Base-by-base conservation (phyloP, 2,329 filamentous ascomycete species). In the Furcasterigmium sp. region DNA sequence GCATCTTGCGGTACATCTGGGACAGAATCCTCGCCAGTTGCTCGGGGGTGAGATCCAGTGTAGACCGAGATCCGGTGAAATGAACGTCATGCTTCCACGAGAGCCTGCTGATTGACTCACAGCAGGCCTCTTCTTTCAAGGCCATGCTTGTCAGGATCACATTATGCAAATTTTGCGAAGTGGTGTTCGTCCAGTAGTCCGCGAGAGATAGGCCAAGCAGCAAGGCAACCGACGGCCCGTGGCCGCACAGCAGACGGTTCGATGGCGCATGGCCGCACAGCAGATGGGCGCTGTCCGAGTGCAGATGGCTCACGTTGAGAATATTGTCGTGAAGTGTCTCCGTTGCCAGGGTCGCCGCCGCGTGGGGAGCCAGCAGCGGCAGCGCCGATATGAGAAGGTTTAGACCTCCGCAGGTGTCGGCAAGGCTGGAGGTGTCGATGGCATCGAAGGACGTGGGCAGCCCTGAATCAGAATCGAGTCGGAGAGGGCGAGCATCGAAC, bases 341-440 rank as follows among this genome's bases (percentile, higher is more conserved):
- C 14, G 46, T 78, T 47, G 69, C 72, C 1, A 83, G 43, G 0
- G 67, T 67, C 5, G 78, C 69, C 50, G 63, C 70, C 1, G 65
- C 57, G 3, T 53, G 49, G 8, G 58, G 40, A 6, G 63, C 66
- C 9, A 83, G 59, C 8, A 84, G 49, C 2, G 76, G 74, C 0
- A 60, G 51, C 0, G 69, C 57, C 1, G 76, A 42, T 56, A 77
- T 51, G 18, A 67, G 46, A 6, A 67, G 51, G 18, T 66, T 60
- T 14, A 71, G 47, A 3, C 61, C 51, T 1, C 61, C 65, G 10
- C 70, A 56, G 28, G 67, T 64, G 34, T 68, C 67, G 4, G 59
- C 54, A 2, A 71, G 53, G 37, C 70, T 68, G 3, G 67, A 68
- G 0, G 75, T 78, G 47, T 84, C 77, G 42, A 84, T 75, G 4